Conservation (phyloP, 1,284 basidiomycete species). For the Mycosarcoma mackinlayi region DNA sequence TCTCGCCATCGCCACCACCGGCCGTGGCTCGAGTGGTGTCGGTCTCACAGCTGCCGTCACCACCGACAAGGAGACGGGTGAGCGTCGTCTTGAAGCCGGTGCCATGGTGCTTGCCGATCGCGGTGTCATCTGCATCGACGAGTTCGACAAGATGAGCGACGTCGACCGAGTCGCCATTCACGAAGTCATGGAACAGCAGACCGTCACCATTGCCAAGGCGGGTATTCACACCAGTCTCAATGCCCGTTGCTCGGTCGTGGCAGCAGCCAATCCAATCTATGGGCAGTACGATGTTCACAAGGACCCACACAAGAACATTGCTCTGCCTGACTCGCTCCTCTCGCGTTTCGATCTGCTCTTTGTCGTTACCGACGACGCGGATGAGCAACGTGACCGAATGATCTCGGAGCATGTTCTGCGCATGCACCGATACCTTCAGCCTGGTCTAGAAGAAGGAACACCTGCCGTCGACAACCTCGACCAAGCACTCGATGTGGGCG, state of each 20-base stretch:
- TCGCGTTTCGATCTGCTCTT: conserved; percentile 99
- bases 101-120: conserved; percentile 99
- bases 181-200: conserved; percentile 99
- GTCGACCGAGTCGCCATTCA: conserved; percentile 99
- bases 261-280: conserved; percentile 98
- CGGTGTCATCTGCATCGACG: conserved; percentile 98
- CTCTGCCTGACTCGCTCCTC: conserved; percentile 94
- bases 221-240: conserved; percentile 99
- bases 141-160: conserved; percentile 99
- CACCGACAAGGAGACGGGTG: conserved; percentile 93
- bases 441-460: conserved; percentile 87
- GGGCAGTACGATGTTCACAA: conserved; percentile 99
- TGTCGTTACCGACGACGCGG: conserved; percentile 97
- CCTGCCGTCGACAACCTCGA: conserved; percentile 88
- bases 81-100: conserved; percentile 94
- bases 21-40: conserved; percentile 95
- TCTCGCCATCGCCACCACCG: conserved; percentile 96
- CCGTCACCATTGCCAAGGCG: conserved; percentile 98
- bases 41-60: conserved; percentile 99
- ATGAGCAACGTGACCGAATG: conserved; percentile 89
- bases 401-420: conserved; percentile 98
- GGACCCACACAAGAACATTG: conserved; percentile 98
- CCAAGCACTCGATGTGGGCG: conserved; percentile 65
- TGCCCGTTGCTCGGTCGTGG: conserved; percentile 95
- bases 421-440: conserved; percentile 96